Conservation (phyloP, 2,329 filamentous ascomycete species). For the Ceratocystis alfenasii region DNA sequence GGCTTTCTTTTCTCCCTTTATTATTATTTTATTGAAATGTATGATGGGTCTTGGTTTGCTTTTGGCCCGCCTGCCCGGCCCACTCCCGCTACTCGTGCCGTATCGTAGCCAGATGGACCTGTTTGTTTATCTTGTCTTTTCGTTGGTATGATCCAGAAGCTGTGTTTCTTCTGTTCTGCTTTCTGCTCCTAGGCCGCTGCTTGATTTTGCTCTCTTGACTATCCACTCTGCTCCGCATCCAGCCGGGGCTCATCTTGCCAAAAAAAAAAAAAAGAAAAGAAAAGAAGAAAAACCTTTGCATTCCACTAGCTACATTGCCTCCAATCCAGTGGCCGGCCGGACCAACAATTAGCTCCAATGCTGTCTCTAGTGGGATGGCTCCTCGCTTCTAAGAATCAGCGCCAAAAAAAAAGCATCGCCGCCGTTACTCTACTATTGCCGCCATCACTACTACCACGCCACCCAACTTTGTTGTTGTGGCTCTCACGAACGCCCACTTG, state of each 20-base stretch:
- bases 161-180: not conserved
- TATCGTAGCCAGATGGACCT: not conserved
- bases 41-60: conserved; percentile 1
- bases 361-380: not conserved
- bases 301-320: not conserved
- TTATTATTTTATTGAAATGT: not conserved
- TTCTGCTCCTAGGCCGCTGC: not conserved
- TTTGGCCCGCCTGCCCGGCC: not conserved
- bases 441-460: not conserved
- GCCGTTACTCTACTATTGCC: not conserved
- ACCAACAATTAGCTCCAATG: not conserved
- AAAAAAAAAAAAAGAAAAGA: not conserved
- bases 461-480: not conserved
- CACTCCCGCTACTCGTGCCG: not conserved
- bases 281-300: not conserved
- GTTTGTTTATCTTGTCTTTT: not conserved
- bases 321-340: not conserved
- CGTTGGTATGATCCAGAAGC: conserved; percentile 1
- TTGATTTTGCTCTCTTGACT: not conserved
- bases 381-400: not conserved
- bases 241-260: not conserved
- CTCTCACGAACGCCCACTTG: not conserved
- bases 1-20: not conserved
- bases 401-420: not conserved
- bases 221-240: not conserved